Percentiles rank a stretch among this genome's conserved stretches.
These are phyloP conservation scores for Solanum medicagineum DNA, from an alignment of 257 asterid species.

Conservation along the genomic window DNA sequence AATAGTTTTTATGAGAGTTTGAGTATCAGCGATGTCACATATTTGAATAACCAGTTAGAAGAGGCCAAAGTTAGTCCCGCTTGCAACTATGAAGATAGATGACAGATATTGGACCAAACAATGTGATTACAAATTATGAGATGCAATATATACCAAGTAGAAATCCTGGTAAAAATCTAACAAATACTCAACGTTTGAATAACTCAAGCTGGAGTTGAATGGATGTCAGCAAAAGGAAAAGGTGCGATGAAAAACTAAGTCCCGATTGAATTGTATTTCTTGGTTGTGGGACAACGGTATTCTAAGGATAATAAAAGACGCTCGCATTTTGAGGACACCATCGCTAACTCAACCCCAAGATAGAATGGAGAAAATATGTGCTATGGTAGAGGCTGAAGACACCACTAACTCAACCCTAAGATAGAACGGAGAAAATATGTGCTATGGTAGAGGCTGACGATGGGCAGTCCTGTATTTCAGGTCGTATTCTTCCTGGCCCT, in stretches of 20 bases:
- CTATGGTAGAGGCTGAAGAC: constrained; percentile 24
- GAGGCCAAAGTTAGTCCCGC: too few relatives aligned
- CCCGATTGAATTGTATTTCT: constrained; percentile 57
- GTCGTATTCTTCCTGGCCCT: constrained; percentile 52
- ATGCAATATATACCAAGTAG: too few relatives aligned
- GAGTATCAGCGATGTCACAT: too few relatives aligned
- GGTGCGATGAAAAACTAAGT: constrained; percentile 26
- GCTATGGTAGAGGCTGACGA: constrained; percentile 42
- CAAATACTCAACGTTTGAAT: too few relatives aligned
- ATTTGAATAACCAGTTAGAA: too few relatives aligned
- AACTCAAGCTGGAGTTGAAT: too few relatives aligned
- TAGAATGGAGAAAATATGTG: constrained; percentile 22
- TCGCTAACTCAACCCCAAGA: constrained; percentile 27
- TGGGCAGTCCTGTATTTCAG: constrained; percentile 47
- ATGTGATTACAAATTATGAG: too few relatives aligned
- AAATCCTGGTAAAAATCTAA: too few relatives aligned
- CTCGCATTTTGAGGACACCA: constrained; percentile 11
- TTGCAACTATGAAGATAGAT: too few relatives aligned
- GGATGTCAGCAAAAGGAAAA: not conserved
- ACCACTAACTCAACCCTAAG: constrained; percentile 24
- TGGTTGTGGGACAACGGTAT: constrained; percentile 52
- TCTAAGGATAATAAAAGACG: constrained; percentile 22
- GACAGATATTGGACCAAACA: too few relatives aligned
- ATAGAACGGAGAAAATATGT: constrained; percentile 21
- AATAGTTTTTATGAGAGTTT: too few relatives aligned